Conservation (phyloP, 78 protist species). For the Corallochytrium limacisporum region DNA sequence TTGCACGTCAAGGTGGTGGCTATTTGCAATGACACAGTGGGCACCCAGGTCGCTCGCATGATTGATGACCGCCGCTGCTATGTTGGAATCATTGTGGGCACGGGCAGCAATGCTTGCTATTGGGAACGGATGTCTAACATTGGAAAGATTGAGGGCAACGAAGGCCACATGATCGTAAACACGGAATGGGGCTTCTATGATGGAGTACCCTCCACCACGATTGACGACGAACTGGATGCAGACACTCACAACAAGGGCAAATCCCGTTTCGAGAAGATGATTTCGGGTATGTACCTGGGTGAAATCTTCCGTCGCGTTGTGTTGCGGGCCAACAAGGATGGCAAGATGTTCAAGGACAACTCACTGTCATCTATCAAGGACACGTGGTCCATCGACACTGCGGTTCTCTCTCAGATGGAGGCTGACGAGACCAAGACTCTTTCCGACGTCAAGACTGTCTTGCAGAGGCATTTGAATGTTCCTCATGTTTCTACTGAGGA, state of each 20-base stretch:
- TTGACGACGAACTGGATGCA: conserved; percentile 14
- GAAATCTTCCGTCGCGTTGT: conserved; percentile 8
- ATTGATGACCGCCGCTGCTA: not conserved
- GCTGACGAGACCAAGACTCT: too few species aligned
- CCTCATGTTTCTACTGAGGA: not conserved
- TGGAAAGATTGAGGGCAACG: not conserved
- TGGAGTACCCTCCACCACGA: conserved; percentile 1
- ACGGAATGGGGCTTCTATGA: conserved; percentile 38
- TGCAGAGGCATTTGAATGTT: not conserved
- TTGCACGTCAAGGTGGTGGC: conserved; percentile 18
- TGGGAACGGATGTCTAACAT: not conserved
- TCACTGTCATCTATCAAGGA: not conserved
- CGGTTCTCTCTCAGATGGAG: not conserved
- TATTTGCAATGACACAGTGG: conserved; percentile 42
- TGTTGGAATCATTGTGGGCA: conserved; percentile 33
- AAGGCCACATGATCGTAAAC: conserved; percentile 8
- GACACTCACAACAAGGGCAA: conserved; percentile 11
- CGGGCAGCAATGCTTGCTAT: conserved; percentile 41
- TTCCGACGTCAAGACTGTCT: too few species aligned
- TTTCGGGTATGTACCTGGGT: conserved; percentile 34
- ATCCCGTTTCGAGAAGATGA: conserved; percentile 25
- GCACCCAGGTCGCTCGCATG: conserved; percentile 21
- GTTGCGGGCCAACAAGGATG: not conserved
- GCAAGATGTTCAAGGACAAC: not conserved
- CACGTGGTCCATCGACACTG: not conserved